Evolutionary conservation across 441 rosid genomes (phyloP).

Genomic region (Hura crepitans): DNA sequence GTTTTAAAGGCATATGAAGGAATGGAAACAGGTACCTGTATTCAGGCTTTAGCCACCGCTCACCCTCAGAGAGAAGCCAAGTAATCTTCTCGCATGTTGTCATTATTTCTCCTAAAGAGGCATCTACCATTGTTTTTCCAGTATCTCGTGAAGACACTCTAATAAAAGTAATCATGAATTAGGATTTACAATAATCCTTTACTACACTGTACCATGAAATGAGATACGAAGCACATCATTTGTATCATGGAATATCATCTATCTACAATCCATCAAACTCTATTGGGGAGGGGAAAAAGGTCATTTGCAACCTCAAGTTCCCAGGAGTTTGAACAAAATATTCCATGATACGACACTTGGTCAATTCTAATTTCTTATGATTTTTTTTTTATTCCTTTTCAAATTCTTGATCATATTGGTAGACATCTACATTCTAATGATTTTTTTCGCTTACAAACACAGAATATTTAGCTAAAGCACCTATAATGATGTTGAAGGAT

Average conservation of each 20-base stretch:
- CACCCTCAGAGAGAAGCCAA: conserved; percentile 99
- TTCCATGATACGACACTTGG: neutral
- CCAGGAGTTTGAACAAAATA: neutral
- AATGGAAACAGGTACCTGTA: conserved; percentile 41
- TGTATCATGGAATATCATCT: conserved; percentile 12
- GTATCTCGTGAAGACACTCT: conserved; percentile 98
- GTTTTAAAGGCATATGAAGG: neutral
- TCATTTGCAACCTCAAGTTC: neutral
- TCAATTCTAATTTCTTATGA: neutral
- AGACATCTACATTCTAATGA: neutral
- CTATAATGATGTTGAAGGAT: conserved; percentile 11
- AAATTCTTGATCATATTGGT: neutral
- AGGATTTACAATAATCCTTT: conserved; percentile 10
- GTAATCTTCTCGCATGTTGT: conserved; percentile 98
- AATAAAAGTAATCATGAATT: conserved; percentile 24
- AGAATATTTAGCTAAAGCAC: neutral
- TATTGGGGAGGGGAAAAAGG: neutral
- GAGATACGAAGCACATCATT: conserved; percentile 1
- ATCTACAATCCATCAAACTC: conserved; percentile 3
- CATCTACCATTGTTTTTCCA: conserved; percentile 99
- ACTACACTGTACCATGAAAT: conserved; percentile 8
- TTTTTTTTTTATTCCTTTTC: neutral
- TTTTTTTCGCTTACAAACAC: neutral
- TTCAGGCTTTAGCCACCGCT: conserved; percentile 95
- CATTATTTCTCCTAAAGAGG: conserved; percentile 97